Conservation (phyloP, 306 rosid species). For the Acacia melanoxylon region DNA sequence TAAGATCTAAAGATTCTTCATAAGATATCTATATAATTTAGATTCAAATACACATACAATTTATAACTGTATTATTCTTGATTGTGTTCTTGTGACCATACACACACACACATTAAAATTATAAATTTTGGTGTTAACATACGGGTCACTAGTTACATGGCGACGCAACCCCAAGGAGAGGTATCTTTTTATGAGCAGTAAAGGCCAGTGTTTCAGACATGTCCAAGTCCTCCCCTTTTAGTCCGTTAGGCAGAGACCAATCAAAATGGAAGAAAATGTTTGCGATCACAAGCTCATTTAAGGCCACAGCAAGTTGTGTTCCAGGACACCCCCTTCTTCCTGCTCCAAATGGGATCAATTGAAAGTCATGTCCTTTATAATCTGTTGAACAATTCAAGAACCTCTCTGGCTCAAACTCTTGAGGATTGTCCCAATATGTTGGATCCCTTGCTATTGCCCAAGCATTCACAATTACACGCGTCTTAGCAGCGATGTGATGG, state of each 20-base stretch:
- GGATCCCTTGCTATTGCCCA: slow-evolving; percentile 26
- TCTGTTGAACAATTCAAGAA: slow-evolving; percentile 22
- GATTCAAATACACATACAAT: too few species aligned
- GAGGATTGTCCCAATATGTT: neutral
- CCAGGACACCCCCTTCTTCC: slow-evolving; percentile 28
- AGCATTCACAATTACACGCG: slow-evolving; percentile 19
- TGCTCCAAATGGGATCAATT: slow-evolving; percentile 28
- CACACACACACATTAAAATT: too few species aligned
- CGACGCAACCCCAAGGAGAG: neutral
- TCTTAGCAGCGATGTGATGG: slow-evolving; percentile 18
- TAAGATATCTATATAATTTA: too few species aligned
- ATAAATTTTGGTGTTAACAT: neutral
- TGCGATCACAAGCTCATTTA: slow-evolving; percentile 1
- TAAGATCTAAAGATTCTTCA: too few species aligned
- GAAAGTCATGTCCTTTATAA: slow-evolving; percentile 22
- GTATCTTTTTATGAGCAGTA: slow-evolving; percentile 5
- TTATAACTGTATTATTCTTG: too few species aligned
- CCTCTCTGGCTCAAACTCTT: slow-evolving; percentile 25
- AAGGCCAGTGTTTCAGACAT: neutral
- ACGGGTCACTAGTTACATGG: neutral
- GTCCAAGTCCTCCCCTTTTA: neutral
- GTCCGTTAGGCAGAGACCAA: slow-evolving; percentile 17
- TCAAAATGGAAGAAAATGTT: slow-evolving; percentile 16
- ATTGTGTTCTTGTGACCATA: too few species aligned
- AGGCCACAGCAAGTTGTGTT: neutral